A percentile compares a stretch with the other conserved stretches of the same genome.
phyloP scores from a whole-genome alignment of 2,329 filamentous ascomycete species.

The Xylariaceae sp. region DNA sequence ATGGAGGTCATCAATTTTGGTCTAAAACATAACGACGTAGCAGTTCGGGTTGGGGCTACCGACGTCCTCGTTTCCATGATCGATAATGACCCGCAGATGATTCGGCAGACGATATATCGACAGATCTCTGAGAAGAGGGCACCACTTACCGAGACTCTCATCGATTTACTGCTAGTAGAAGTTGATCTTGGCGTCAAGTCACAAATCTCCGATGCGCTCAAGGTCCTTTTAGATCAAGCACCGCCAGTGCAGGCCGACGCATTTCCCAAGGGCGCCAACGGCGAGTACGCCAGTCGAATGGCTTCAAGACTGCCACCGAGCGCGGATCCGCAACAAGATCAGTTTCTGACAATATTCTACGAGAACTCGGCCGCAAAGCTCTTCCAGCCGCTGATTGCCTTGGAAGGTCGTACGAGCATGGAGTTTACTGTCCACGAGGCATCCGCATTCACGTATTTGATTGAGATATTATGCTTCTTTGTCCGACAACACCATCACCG shows the following conservation, averaged over 20 bases:
- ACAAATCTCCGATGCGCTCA: constrained; percentile 91
- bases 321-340: constrained; percentile 71
- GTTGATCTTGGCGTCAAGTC: constrained; percentile 92
- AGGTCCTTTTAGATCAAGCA: constrained; percentile 80
- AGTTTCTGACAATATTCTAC: constrained; percentile 86
- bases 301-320: constrained; percentile 42
- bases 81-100: constrained; percentile 92
- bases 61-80: constrained; percentile 93
- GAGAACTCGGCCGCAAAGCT: constrained; percentile 79
- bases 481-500: constrained; percentile 82
- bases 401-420: constrained; percentile 66
- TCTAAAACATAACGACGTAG: constrained; percentile 76
- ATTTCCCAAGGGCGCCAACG: constrained; percentile 55
- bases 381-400: constrained; percentile 79
- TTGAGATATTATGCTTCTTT: constrained; percentile 93
- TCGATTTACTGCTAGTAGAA: constrained; percentile 86
- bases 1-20: constrained; percentile 90
- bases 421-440: constrained; percentile 78
- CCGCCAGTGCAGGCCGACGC: constrained; percentile 47
- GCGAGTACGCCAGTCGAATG: constrained; percentile 63
- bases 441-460: constrained; percentile 83
- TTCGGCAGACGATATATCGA: constrained; percentile 87
- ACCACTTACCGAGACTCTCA: constrained; percentile 85
- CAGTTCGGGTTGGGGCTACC: constrained; percentile 84
- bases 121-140: constrained; percentile 83